Base-by-base conservation (phyloP, 2,329 filamentous ascomycete species). In the Amphichorda felina region DNA sequence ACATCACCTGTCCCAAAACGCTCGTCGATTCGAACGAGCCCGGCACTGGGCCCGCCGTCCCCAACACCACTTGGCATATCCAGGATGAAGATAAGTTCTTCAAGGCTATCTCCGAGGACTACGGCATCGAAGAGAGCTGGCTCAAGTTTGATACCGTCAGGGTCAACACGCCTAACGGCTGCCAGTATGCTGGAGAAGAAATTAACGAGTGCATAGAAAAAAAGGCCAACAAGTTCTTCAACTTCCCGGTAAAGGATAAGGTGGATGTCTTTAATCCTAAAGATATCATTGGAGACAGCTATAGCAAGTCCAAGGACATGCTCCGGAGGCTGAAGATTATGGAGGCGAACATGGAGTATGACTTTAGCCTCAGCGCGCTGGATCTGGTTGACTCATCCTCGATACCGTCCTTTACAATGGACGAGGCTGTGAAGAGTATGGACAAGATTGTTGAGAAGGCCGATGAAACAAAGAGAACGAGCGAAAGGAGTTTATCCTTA, bases 371-470 rank as follows among this genome's bases (percentile, higher is more conserved):
- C 6, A 10, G 10, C 10, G 16, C 32, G 22, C 14, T 28, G 17
- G 38, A 40, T 18, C 8, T 40, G 17, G 38, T 19, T 13, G 38
- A 40, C 21, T 14, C 30, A 5, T 15, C 38, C 5, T n/a, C 21
- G 24, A 9, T 40, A 18, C 38, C 38, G 44, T 32, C 25, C 6
- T 28, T 37, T 5, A 43, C 43, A 34, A 35, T 50, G 30, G 22
- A 30, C 13, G 27, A 43, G 16, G 51, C 48, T 9, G 34, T 52
- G 4, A 38, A 43, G 8, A 43, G 34, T 30, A 55, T 55, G 48
- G 35, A 45, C 18, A 35, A 45, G 22, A 42, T 53, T 19, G 45
- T 46, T 40, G 40, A 48, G 25, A 40, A 47, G 37, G 50, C 40
- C 13, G 35, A 45, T 18, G 33, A 50, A 21, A 43, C 48, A 17